Evolutionary conservation across 1,139 yeast species (phyloP).

Genomic region (Nakaseomyces uthaithaninus): DNA sequence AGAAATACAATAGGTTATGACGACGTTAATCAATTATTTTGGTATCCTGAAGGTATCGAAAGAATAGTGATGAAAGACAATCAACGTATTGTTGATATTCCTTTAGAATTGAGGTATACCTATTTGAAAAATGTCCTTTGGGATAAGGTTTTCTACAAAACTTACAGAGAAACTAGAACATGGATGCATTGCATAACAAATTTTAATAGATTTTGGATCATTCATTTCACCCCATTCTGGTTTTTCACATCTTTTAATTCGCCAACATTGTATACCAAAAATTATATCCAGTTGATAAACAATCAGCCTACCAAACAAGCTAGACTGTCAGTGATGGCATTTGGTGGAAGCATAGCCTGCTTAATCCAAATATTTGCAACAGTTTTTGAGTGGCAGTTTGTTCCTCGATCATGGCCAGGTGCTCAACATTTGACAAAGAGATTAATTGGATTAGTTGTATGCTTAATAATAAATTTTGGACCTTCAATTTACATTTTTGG

Average conservation of each 20-base stretch:
- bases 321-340: slow-evolving; percentile 51
- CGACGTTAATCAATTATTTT: slow-evolving; percentile 76
- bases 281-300: slow-evolving; percentile 49
- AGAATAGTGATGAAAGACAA: slow-evolving; percentile 41
- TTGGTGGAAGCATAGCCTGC: slow-evolving; percentile 69
- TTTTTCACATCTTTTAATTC: slow-evolving; percentile 72
- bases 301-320: slow-evolving; percentile 61
- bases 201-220: slow-evolving; percentile 76
- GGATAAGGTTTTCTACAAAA: slow-evolving; percentile 58
- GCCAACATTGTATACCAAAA: slow-evolving; percentile 62
- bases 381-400: slow-evolving; percentile 52
- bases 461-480: slow-evolving; percentile 43
- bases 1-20: slow-evolving; percentile 70
- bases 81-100: slow-evolving; percentile 39
- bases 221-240: slow-evolving; percentile 74
- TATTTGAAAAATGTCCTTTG: slow-evolving; percentile 49
- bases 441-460: slow-evolving; percentile 37
- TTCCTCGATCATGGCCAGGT: slow-evolving; percentile 67
- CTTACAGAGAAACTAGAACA: slow-evolving; percentile 64
- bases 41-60: slow-evolving; percentile 62
- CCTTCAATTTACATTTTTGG: slow-evolving; percentile 60
- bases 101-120: slow-evolving; percentile 40
- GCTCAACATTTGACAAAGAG: slow-evolving; percentile 43
- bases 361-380: slow-evolving; percentile 56
- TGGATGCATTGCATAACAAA: slow-evolving; percentile 74